These are phyloP conservation scores for Candida chauliodis DNA, from an alignment of 805 yeast species.

Conservation along the genomic window DNA sequence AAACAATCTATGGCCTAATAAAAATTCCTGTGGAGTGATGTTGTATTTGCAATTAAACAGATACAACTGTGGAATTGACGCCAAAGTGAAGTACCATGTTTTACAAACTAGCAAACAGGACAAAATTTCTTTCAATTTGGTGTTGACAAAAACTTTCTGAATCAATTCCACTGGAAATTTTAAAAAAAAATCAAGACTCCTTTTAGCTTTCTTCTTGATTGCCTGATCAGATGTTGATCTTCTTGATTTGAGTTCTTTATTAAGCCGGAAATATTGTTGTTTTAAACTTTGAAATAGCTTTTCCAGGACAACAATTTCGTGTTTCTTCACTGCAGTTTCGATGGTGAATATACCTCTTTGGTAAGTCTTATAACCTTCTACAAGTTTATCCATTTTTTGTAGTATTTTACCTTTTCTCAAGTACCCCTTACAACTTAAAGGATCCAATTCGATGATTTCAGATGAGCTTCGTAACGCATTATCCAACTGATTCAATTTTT, in stretches of 20 bases:
- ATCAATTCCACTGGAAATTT: slow-evolving; percentile 30
- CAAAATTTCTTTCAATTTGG: slow-evolving; percentile 21
- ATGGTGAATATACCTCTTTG: slow-evolving; percentile 38
- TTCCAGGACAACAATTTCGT: slow-evolving; percentile 27
- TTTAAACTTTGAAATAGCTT: slow-evolving; percentile 26
- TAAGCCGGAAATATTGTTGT: slow-evolving; percentile 19
- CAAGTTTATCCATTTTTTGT: slow-evolving; percentile 17
- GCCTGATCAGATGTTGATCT: neutral
- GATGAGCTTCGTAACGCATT: slow-evolving; percentile 38
- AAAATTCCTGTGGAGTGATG: slow-evolving; percentile 27
- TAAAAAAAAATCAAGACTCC: slow-evolving; percentile 21
- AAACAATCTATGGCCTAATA: slow-evolving; percentile 25
- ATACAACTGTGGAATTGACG: slow-evolving; percentile 25
- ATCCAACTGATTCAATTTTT: slow-evolving; percentile 31
- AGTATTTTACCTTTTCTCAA: slow-evolving; percentile 41
- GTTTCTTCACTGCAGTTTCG: slow-evolving; percentile 24
- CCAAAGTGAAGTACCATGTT: slow-evolving; percentile 29
- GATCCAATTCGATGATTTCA: slow-evolving; percentile 33
- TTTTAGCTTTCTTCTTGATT: slow-evolving; percentile 1
- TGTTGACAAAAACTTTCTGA: slow-evolving; percentile 20
- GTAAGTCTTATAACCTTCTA: slow-evolving; percentile 34
- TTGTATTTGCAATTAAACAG: slow-evolving; percentile 18
- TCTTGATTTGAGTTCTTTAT: slow-evolving; percentile 18
- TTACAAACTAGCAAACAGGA: slow-evolving; percentile 31
- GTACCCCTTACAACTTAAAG: slow-evolving; percentile 48